Evolutionary conservation across 495 filamentous ascomycete genomes (phyloP).

Genomic region (Sordaria brevicollis): DNA sequence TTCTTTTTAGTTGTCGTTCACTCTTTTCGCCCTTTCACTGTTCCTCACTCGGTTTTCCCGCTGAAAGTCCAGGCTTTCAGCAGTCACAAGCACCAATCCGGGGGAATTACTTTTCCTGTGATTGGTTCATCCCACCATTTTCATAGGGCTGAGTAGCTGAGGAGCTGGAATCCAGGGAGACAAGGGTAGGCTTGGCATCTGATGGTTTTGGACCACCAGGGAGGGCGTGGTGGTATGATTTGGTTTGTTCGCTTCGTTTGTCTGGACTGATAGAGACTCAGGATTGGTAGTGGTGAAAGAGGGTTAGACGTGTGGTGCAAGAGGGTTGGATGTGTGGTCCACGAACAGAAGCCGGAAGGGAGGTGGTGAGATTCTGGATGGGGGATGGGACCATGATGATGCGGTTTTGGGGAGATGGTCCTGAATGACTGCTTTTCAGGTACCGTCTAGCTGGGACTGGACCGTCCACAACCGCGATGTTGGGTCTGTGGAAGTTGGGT

Average conservation of each 20-base stretch:
- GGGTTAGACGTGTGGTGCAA: neutral
- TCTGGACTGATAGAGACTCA: neutral
- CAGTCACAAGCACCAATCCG: neutral
- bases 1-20: neutral
- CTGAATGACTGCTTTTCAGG: neutral
- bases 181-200: constrained; percentile 3
- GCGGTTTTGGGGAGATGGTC: neutral
- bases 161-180: neutral
- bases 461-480: neutral
- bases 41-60: neutral
- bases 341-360: neutral
- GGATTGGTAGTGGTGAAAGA: no score
- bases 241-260: neutral
- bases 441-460: neutral
- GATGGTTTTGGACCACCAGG: constrained; percentile 10
- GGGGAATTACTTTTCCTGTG: neutral
- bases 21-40: neutral
- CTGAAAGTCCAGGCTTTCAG: neutral
- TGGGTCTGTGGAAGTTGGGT: neutral
- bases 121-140: neutral
- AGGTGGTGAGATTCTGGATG: neutral
- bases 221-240: constrained; percentile 7
- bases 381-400: neutral
- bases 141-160: neutral
- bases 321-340: neutral